A percentile compares a stretch with the other conserved stretches of the same genome.
Conservation (phyloP, 371 early-diverging fungal genomes). For the Apophysomyces variabilis region DNA sequence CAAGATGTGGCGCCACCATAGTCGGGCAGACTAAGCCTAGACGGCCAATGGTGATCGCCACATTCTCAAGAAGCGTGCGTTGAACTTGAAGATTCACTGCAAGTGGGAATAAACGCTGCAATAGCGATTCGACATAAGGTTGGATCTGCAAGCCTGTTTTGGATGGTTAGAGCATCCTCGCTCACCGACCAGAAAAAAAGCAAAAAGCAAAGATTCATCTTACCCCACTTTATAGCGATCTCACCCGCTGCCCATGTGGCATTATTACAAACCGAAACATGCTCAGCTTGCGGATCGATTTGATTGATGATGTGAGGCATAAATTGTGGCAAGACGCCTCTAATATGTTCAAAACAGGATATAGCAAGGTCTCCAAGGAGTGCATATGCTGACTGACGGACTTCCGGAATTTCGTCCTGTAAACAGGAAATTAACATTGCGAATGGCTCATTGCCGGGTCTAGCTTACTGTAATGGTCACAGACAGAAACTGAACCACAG, state of each 20-base stretch:
- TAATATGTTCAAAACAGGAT: conserved; percentile 75
- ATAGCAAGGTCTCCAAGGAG: conserved; percentile 94
- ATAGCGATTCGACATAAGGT: conserved; percentile 75
- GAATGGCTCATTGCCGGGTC: not conserved
- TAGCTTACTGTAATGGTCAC: conserved; percentile 75
- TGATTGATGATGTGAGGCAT: conserved; percentile 75
- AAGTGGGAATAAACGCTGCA: conserved; percentile 82
- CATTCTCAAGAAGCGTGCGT: conserved; percentile 86
- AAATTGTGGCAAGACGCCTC: conserved; percentile 72
- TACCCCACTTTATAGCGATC: conserved; percentile 80
- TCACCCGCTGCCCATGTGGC: conserved; percentile 95
- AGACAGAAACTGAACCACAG: conserved; percentile 76
- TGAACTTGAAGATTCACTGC: conserved; percentile 69
- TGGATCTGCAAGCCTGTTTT: conserved; percentile 60
- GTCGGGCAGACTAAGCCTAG: conserved; percentile 86
- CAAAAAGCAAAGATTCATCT: not conserved
- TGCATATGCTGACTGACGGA: conserved; percentile 91
- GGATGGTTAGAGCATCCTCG: not conserved
- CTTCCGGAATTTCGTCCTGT: conserved; percentile 81
- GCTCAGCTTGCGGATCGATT: conserved; percentile 66
- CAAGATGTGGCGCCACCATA: conserved; percentile 78
- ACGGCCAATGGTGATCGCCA: conserved; percentile 94
- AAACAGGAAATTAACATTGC: conserved; percentile 56
- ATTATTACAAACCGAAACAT: conserved; percentile 86
- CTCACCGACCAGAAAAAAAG: not conserved